Base-by-base conservation (phyloP, 208 protist genomes). In the Crithidia sp. region DNA sequence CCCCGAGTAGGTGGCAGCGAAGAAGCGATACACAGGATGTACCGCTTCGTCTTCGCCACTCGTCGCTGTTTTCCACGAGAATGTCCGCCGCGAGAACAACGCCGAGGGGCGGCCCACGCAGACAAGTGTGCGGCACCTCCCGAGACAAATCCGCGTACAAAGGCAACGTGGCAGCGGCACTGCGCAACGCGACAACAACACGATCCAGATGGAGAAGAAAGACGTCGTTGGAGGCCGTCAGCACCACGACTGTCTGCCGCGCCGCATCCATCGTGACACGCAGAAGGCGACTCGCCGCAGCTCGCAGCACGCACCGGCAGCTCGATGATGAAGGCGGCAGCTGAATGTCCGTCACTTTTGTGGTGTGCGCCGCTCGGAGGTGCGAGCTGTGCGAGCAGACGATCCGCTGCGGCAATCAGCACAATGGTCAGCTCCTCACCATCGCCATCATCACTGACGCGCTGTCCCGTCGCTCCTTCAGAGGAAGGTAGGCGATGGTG, bases 1-100 rank as follows among this genome's bases (percentile, higher is more conserved):
- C 0, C 90, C 90, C 0, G 84, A 69, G 68, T 93, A 95, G 3
- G 86, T 91, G 7, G 76, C 88, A 16, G 79, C 65, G 63, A 90
- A 95, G 2, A 92, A 45, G 0, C 64, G 39, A 43, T 74, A 55
- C 16, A 59, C 17, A 6, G 50, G 28, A 49, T 14, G 36, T 8
- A 16, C 4, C 8, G 64, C 4, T 49, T n/a, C 41, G 6, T 13
- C 19, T 53, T 2, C 54, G 16, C 13, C 45, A 4, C 16, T 28
- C n/a, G 19, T 36, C 0, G 43, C 3, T 3, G 2, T 44, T 8
- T 16, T 19, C 60, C 16, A 80, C 40, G 16, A 87, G 7, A 44
- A 66, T 64, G 61, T 88, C 83, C 0, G 81, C 83, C 0, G 88
- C 85, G 10, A 93, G 75, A 39, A 84, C 79, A 7, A 90, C 73